These are phyloP conservation scores for Sclerotinia subarctica DNA, from an alignment of 2,329 filamentous ascomycete species.

Conservation along the genomic window DNA sequence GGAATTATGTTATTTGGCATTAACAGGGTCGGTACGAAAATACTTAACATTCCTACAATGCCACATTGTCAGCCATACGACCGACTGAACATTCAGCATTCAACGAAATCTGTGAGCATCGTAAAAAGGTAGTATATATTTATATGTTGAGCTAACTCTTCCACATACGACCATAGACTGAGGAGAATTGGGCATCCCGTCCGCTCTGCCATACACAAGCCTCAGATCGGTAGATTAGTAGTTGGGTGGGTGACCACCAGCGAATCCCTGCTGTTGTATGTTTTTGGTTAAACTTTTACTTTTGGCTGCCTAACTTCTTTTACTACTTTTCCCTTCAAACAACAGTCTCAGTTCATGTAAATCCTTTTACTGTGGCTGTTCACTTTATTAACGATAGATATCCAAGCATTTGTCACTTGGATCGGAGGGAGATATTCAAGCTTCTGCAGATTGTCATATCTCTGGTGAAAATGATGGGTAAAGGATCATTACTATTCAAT, in stretches of 20 bases:
- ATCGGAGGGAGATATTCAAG: not conserved
- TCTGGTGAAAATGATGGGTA: not conserved
- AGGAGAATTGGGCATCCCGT: conserved; percentile 8
- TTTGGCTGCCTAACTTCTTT: too few species aligned
- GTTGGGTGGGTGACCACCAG: conserved; percentile 14
- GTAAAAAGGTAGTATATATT: fast-evolving
- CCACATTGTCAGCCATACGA: not conserved
- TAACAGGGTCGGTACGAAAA: not conserved
- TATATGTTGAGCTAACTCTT: fast-evolving
- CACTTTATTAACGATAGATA: not conserved
- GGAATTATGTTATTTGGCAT: conserved; percentile 1
- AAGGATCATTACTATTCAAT: not conserved
- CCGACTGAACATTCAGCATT: too few species aligned
- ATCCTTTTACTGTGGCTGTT: not conserved
- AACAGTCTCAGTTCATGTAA: not conserved
- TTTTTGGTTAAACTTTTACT: not conserved
- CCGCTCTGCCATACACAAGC: conserved; percentile 11
- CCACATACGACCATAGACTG: conserved; percentile 1
- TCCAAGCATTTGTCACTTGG: not conserved
- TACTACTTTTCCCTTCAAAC: too few species aligned
- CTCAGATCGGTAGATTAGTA: conserved; percentile 11
- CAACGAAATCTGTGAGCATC: not conserved
- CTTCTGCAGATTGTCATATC: too few species aligned
- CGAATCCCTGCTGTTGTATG: conserved; percentile 9
- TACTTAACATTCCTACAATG: not conserved